Base-by-base conservation (phyloP, 192 early-diverging fungal genomes). In the Entomortierella chlamydospora region DNA sequence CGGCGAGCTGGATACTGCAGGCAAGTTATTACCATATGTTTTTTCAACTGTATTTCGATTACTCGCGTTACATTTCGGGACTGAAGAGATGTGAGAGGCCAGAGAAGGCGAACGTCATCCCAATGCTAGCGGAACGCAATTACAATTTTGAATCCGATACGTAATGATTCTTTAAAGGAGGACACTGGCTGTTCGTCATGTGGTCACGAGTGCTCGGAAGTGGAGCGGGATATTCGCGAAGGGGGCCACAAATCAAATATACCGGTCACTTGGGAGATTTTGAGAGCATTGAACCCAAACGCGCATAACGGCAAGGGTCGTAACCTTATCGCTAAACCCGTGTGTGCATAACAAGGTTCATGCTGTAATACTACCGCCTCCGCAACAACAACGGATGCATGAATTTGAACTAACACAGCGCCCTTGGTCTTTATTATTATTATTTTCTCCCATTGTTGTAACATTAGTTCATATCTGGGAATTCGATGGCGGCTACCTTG, bases 391-490 rank as follows among this genome's bases (percentile, higher is more conserved):
- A 47, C 20, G 15, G n/a, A n/a, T n/a, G n/a, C n/a, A n/a, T n/a
- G n/a, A n/a, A n/a, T n/a, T n/a, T n/a, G n/a, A n/a, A n/a, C n/a
- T n/a, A n/a, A n/a, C n/a, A n/a, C n/a, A 20, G 20, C 15, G 12
- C 15, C 15, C 15, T 47, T 5, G 4, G 4, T 20, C 45, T 47
- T 47, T 55, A 11, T 17, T 64, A 13, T 17, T 41, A 0, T 42
- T 45, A 41, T 11, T 29, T 33, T 42, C 23, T 53, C n/a, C n/a
- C n/a, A 20, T 53, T 51, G 28, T 66, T 39, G 28, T 58, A 28
- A 30, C 63, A 70, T 31, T 53, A 94, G 93, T 93, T 47, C 96
- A 98, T 63, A 90, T 98, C 69, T 98, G 96, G 96, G 94, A 98
- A 82, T 98, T 96, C 84, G 84, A 95, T 67, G 93, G 95, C 10